Conservation (phyloP, 192 early-diverging fungal genomes). For the Geranomyces michiganensis region DNA sequence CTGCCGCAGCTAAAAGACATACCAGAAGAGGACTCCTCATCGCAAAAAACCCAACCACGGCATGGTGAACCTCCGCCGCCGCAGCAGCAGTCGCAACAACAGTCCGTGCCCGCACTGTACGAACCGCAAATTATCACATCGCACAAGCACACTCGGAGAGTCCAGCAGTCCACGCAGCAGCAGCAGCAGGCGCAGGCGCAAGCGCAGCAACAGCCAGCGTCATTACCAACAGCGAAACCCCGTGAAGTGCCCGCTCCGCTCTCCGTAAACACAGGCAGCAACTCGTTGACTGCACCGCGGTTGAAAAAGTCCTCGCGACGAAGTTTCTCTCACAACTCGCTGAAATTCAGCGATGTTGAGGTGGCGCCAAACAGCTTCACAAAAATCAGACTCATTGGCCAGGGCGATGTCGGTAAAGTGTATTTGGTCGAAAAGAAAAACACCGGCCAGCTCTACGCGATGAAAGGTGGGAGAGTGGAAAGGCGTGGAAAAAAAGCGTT, state of each 20-base stretch:
- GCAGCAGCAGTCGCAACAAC: not conserved
- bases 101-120: not conserved
- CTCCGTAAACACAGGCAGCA: not conserved
- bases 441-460: conserved; percentile 82
- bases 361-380: conserved; percentile 86
- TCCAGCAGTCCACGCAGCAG: not conserved
- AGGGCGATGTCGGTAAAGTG: conserved; percentile 97
- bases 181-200: too few species aligned
- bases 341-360: conserved; percentile 78
- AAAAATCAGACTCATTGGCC: conserved; percentile 90
- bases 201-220: not conserved
- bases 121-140: too few species aligned
- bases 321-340: conserved; percentile 70
- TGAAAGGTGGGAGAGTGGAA: conserved; percentile 74
- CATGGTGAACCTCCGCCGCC: too few species aligned
- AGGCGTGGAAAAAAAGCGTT: not conserved
- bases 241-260: not conserved
- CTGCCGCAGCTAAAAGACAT: too few species aligned
- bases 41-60: too few species aligned
- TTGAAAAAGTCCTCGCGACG: conserved; percentile 5
- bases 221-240: not conserved
- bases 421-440: conserved; percentile 85
- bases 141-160: too few species aligned
- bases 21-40: too few species aligned
- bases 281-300: not conserved